These are phyloP conservation scores for Davidsoniella virescens DNA, from an alignment of 2,329 filamentous ascomycete genomes.

Conservation along the genomic window DNA sequence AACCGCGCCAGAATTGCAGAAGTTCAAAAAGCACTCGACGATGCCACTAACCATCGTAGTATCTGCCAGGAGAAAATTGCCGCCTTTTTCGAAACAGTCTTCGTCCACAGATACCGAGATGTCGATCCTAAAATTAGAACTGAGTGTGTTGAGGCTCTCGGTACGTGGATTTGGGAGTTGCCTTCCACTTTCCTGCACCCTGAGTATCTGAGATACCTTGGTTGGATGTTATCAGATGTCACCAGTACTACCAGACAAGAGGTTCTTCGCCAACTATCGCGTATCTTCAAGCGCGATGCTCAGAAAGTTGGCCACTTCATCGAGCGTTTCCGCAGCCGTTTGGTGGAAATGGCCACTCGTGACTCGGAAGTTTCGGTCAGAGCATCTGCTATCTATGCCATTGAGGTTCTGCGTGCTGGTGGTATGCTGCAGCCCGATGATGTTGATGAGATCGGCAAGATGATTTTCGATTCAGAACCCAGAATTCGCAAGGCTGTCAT, in stretches of 20 bases:
- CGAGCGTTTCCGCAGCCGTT: slow-evolving; percentile 69
- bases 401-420: slow-evolving; percentile 66
- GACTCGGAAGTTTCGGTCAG: slow-evolving; percentile 73
- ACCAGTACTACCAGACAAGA: slow-evolving; percentile 62
- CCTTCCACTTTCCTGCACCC: slow-evolving; percentile 84
- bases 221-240: slow-evolving; percentile 85
- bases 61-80: slow-evolving; percentile 55
- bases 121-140: slow-evolving; percentile 77
- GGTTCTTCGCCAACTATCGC: slow-evolving; percentile 66
- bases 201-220: slow-evolving; percentile 78
- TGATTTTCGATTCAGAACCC: slow-evolving; percentile 77
- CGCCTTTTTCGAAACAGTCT: slow-evolving; percentile 82
- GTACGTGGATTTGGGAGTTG: slow-evolving; percentile 72
- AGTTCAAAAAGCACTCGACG: slow-evolving; percentile 54
- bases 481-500: slow-evolving; percentile 79
- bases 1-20: slow-evolving; percentile 66
- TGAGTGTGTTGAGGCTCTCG: slow-evolving; percentile 75
- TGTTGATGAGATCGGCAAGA: slow-evolving; percentile 70
- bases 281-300: slow-evolving; percentile 64
- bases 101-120: slow-evolving; percentile 90
- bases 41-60: slow-evolving; percentile 54
- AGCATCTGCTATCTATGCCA: slow-evolving; percentile 61
- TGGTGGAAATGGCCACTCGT: slow-evolving; percentile 83
- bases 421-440: slow-evolving; percentile 84
- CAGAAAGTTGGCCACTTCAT: slow-evolving; percentile 84